Evolutionary conservation across 2,329 filamentous ascomycete species (phyloP), one percentile per base, ranked within the genome.

Genomic region (Phialocephala sp.): DNA sequence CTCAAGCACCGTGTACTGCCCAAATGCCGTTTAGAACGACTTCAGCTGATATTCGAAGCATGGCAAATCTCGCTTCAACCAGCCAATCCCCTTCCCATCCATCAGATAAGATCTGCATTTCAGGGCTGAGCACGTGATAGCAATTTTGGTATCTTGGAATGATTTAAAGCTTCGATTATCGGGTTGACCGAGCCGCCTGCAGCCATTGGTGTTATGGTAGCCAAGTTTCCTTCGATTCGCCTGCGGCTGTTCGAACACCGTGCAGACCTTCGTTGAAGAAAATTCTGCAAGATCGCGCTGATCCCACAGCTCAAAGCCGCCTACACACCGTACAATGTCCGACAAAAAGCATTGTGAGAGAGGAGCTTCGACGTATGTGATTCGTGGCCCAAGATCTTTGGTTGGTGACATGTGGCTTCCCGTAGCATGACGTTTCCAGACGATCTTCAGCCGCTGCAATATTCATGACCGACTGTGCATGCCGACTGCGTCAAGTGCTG

Each of bases 221-320:
- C 8, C 15, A 15, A 43, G 41, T 43, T n/a, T 50, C 9, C 11
- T 36, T 20, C 32, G 39, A 39, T 22, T 57, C 4, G 27, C 32
- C 8, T n/a, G 35, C 8, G 22, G 2, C 8, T 36, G 43, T 9
- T 36, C 8, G 54, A 37, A 35, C 20, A 35, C 27, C 6, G 32
- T 18, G 32, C 11, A 20, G 32, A 36, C 35, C n/a, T 8, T 45
- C 36, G 43, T 35, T 35, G 9, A 24, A 22, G 18, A 36, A 32
- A 15, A 50, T 18, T 39, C 32, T 58, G 24, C 37, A 60, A 12
- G 15, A 43, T 50, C 47, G 32, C 24, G 59, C 32, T 61, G 59
- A 61, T 61, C 59, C 39, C 20, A 18, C 36, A 11, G n/a, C 15
- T 41, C 12, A 41, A 39, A 37, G n/a, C 43, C 43, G 36, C 43